A percentile compares a stretch with the other conserved stretches of the same genome.
phyloP scores from a whole-genome alignment of 768 basidiomycete species.

The Podaxis rugospora region DNA sequence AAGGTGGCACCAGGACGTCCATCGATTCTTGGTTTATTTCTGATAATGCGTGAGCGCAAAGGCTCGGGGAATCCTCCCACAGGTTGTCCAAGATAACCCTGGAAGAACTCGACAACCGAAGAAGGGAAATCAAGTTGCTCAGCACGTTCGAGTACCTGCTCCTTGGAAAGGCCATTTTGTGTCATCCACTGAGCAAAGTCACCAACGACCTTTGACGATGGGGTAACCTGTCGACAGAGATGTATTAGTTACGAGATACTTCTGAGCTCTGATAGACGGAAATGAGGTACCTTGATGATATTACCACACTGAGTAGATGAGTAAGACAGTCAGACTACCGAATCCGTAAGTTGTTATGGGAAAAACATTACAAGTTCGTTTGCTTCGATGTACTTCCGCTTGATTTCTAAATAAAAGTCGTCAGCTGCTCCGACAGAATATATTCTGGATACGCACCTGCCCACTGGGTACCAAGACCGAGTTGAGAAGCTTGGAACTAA shows the following conservation, averaged over 20 bases:
- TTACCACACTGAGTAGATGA: conserved; percentile 72
- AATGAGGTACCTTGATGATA: conserved; percentile 72
- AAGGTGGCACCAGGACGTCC: conserved; percentile 88
- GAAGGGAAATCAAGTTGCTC: conserved; percentile 96
- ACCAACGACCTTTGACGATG: conserved; percentile 97
- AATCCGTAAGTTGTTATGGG: conserved; percentile 6
- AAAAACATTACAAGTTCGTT: conserved; percentile 74
- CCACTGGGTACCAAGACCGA: conserved; percentile 98
- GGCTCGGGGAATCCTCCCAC: conserved; percentile 99
- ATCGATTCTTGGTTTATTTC: conserved; percentile 91
- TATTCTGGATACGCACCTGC: conserved; percentile 44
- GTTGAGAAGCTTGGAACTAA: conserved; percentile 97
- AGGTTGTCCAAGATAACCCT: conserved; percentile 97
- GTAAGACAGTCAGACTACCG: conserved; percentile 12
- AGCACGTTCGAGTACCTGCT: conserved; percentile 82
- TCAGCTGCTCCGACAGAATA: conserved; percentile 12
- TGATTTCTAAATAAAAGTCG: conserved; percentile 61
- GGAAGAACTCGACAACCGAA: conserved; percentile 97
- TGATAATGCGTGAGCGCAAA: conserved; percentile 84
- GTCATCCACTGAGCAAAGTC: conserved; percentile 99
- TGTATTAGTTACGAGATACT: conserved; percentile 2
- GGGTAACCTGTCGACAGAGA: conserved; percentile 67
- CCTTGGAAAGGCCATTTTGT: conserved; percentile 83
- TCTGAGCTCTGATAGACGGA: neutral
- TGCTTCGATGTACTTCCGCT: conserved; percentile 98